A percentile compares a stretch with the other conserved stretches of the same genome.
Conservation (phyloP, 495 filamentous ascomycete genomes). For the Hypoxylon lenormandii region DNA sequence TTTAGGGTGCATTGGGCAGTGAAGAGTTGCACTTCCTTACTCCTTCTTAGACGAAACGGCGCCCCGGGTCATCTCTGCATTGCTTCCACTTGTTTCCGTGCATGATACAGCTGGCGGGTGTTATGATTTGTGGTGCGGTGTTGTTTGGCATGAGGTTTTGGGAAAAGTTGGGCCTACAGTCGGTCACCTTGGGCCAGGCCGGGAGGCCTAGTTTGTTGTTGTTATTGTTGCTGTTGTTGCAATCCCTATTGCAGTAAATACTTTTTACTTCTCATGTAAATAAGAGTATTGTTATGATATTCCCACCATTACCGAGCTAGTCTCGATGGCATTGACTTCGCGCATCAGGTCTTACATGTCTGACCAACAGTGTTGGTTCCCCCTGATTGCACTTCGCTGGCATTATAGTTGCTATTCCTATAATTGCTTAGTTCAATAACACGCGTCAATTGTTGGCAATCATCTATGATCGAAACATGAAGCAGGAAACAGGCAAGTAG, state of each 20-base stretch:
- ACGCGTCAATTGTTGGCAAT: slow-evolving; percentile 16
- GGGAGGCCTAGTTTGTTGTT: slow-evolving; percentile 34
- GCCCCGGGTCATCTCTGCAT: slow-evolving; percentile 44
- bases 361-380: slow-evolving; percentile 22
- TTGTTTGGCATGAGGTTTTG: slow-evolving; percentile 34
- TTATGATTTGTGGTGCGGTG: slow-evolving; percentile 30
- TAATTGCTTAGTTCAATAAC: slow-evolving; percentile 12
- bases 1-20: slow-evolving; percentile 44
- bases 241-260: slow-evolving; percentile 41
- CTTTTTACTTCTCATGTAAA: slow-evolving; percentile 38
- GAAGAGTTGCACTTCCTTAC: slow-evolving; percentile 46
- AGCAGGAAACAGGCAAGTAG: neutral
- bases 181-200: slow-evolving; percentile 31
- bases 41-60: slow-evolving; percentile 43
- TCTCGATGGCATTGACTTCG: slow-evolving; percentile 13
- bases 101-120: slow-evolving; percentile 42
- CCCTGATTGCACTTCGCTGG: slow-evolving; percentile 1
- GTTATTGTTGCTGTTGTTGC: slow-evolving; percentile 28
- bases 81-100: slow-evolving; percentile 40
- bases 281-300: slow-evolving; percentile 32
- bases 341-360: slow-evolving; percentile 22
- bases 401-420: slow-evolving; percentile 2
- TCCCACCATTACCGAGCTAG: slow-evolving; percentile 27
- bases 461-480: neutral
- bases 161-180: slow-evolving; percentile 37